Percentiles rank a stretch among this genome's conserved stretches.
These are phyloP conservation scores for Sporothrix mexicana DNA, from an alignment of 2,329 filamentous ascomycete genomes.

Conservation along the genomic window DNA sequence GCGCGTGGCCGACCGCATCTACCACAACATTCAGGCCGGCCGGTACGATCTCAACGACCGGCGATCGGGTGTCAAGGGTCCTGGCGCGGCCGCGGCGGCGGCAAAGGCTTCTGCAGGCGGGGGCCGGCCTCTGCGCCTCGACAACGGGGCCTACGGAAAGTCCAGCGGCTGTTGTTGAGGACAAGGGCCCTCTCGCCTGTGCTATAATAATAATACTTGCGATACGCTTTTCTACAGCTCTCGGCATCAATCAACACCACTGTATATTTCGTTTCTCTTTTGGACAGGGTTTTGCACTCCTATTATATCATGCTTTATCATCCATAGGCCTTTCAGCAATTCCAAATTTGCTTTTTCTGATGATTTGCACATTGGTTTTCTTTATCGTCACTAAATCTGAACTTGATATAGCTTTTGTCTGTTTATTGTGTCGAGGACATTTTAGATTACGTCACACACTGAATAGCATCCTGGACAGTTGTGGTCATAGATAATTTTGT, in stretches of 20 bases:
- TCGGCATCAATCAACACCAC: not conserved
- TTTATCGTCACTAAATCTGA: not conserved
- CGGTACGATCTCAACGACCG: conserved; percentile 94
- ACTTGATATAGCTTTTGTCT: not conserved
- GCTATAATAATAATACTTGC: not conserved
- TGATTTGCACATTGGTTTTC: not conserved
- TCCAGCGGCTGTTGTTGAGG: conserved; percentile 46
- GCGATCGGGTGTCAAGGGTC: conserved; percentile 85
- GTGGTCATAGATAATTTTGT: not conserved
- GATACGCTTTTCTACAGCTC: not conserved
- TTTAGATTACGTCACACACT: too few relatives aligned
- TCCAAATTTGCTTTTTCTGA: too few relatives aligned
- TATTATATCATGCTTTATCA: conserved; percentile 12
- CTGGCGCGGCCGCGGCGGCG: conserved; percentile 46
- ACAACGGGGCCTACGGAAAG: conserved; percentile 46
- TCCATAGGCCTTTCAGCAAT: not conserved
- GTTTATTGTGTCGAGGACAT: too few relatives aligned
- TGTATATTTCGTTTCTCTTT: conserved; percentile 11
- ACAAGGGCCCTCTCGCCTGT: not conserved
- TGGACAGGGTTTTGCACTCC: not conserved
- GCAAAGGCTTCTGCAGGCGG: conserved; percentile 43
- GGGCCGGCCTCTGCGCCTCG: conserved; percentile 50
- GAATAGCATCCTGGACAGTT: too few relatives aligned
- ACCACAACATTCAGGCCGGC: conserved; percentile 93
- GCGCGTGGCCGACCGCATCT: conserved; percentile 92